These are phyloP conservation scores for Penicillium crystallinum DNA, from an alignment of 495 filamentous ascomycete species.

Conservation along the genomic window DNA sequence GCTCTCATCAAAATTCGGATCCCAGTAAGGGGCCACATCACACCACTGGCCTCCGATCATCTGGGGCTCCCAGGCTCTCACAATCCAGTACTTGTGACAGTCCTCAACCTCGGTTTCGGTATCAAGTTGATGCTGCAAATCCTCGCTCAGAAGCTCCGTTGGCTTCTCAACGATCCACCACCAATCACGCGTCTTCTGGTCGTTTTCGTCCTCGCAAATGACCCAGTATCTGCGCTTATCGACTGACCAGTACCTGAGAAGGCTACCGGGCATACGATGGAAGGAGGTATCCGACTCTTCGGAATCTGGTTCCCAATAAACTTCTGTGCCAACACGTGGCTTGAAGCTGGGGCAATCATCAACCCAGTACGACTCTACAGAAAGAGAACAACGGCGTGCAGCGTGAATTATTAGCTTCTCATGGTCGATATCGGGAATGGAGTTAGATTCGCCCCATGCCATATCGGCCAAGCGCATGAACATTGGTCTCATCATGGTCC, in stretches of 20 bases:
- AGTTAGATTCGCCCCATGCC: constrained; percentile 6
- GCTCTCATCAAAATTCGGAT: not conserved
- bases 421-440: constrained; percentile 1
- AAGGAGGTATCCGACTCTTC: not conserved
- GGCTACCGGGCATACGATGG: not conserved
- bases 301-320: not conserved
- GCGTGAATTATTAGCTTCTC: not conserved
- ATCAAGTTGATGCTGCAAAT: not conserved
- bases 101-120: constrained; percentile 1
- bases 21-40: constrained; percentile 9
- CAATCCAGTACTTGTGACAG: constrained; percentile 9
- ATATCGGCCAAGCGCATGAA: constrained; percentile 9
- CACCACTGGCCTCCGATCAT: not conserved
- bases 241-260: constrained; percentile 6
- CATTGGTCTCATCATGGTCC: constrained; percentile 2
- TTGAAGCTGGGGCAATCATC: not conserved
- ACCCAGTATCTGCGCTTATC: constrained; percentile 9
- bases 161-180: constrained; percentile 13
- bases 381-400: constrained; percentile 2
- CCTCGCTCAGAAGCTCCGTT: constrained; percentile 6
- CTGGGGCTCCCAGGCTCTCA: not conserved
- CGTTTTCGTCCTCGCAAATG: not conserved
- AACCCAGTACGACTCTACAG: not conserved
- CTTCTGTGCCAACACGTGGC: constrained; percentile 4
- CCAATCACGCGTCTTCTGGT: not conserved